Evolutionary conservation across 805 yeast species (phyloP).

Genomic region (Candida loeiensis): DNA sequence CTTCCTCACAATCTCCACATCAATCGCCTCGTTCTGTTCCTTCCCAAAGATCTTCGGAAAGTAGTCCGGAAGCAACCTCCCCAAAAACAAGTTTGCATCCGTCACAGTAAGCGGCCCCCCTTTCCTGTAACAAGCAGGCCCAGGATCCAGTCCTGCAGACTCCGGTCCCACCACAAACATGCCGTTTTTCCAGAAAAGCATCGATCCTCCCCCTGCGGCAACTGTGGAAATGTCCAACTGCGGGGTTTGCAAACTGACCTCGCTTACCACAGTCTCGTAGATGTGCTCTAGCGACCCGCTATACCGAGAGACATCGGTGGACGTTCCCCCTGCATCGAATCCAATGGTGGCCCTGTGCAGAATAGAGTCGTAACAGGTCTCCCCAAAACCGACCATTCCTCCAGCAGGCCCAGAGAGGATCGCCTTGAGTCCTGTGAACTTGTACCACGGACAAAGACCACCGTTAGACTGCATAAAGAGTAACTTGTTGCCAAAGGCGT

Average conservation of each 20-base stretch:
- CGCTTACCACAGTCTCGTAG: slow-evolving; percentile 43
- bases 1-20: slow-evolving; percentile 34
- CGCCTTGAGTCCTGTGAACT: slow-evolving; percentile 84
- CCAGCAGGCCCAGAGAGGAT: slow-evolving; percentile 97
- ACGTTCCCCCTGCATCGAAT: slow-evolving; percentile 45
- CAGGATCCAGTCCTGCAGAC: slow-evolving; percentile 40
- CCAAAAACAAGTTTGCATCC: slow-evolving; percentile 36
- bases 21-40: slow-evolving; percentile 31
- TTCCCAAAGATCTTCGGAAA: slow-evolving; percentile 41
- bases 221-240: slow-evolving; percentile 44
- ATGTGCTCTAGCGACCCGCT: slow-evolving; percentile 40
- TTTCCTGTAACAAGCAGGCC: slow-evolving; percentile 39
- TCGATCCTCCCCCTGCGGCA: slow-evolving; percentile 47
- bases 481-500: slow-evolving; percentile 48
- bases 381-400: slow-evolving; percentile 91
- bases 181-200: slow-evolving; percentile 35
- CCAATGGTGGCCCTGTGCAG: slow-evolving; percentile 34
- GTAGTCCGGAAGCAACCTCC: slow-evolving; percentile 32
- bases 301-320: slow-evolving; percentile 44
- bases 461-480: slow-evolving; percentile 97
- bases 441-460: slow-evolving; percentile 79
- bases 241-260: slow-evolving; percentile 43
- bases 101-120: slow-evolving; percentile 41
- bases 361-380: slow-evolving; percentile 60
- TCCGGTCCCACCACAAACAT: slow-evolving; percentile 41